Conservation (phyloP, 2,329 filamentous ascomycete species). For the Metarhizium anisopliae region DNA sequence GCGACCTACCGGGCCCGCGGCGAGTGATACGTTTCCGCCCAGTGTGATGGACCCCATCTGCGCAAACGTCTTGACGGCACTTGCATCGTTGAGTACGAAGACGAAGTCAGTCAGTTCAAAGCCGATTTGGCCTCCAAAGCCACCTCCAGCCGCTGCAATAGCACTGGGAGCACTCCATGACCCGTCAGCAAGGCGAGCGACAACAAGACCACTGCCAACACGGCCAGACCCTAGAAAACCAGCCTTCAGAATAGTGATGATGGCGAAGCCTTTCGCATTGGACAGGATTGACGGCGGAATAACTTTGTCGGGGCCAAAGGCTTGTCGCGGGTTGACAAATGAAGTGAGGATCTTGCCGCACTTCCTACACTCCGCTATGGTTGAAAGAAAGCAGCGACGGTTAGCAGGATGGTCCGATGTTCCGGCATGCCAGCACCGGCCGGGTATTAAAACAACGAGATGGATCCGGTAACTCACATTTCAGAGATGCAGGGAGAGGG, state of each 20-base stretch:
- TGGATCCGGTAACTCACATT: slow-evolving; percentile 45
- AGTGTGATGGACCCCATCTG: slow-evolving; percentile 86
- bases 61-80: slow-evolving; percentile 86
- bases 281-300: slow-evolving; percentile 86
- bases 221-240: slow-evolving; percentile 77
- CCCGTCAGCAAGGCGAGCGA: slow-evolving; percentile 69
- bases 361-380: slow-evolving; percentile 89
- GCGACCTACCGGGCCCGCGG: slow-evolving; percentile 84
- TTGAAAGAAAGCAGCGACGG: slow-evolving; percentile 7
- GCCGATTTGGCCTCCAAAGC: slow-evolving; percentile 78
- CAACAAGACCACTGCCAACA: slow-evolving; percentile 74
- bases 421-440: background rate
- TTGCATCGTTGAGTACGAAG: slow-evolving; percentile 91
- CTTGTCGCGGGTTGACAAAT: slow-evolving; percentile 86
- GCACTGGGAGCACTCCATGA: slow-evolving; percentile 75
- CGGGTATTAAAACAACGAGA: background rate
- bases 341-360: slow-evolving; percentile 91
- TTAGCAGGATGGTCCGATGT: background rate
- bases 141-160: slow-evolving; percentile 71
- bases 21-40: slow-evolving; percentile 92
- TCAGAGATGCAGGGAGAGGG: slow-evolving; percentile 57
- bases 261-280: slow-evolving; percentile 83
- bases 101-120: slow-evolving; percentile 91
- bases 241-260: slow-evolving; percentile 80
- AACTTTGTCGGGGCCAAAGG: slow-evolving; percentile 93